Evolutionary conservation across 192 early-diverging fungal genomes (phyloP).

Genomic region (Podila verticillata): DNA sequence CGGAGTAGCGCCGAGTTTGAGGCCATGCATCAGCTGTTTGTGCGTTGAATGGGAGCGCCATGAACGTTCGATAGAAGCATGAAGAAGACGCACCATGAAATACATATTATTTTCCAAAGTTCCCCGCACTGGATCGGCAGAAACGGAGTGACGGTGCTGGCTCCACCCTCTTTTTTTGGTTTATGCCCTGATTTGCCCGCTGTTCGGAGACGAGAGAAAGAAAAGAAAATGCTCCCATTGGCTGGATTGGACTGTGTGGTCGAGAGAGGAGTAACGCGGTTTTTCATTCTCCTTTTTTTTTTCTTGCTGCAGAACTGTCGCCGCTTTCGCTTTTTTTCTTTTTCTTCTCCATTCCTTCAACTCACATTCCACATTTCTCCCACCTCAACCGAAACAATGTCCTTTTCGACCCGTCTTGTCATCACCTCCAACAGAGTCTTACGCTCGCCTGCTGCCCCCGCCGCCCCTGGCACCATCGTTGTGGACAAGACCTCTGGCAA

Average conservation of each 20-base stretch:
- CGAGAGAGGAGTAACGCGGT: neutral
- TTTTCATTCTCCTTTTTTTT: neutral
- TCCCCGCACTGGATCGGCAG: constrained; percentile 28
- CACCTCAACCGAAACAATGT: constrained; percentile 2
- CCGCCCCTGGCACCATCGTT: constrained; percentile 66
- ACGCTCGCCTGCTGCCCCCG: constrained; percentile 48
- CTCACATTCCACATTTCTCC: constrained; percentile 1
- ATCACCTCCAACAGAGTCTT: constrained; percentile 48
- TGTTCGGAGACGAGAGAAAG: neutral
- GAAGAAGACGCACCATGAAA: constrained; percentile 6
- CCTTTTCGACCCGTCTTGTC: constrained; percentile 29
- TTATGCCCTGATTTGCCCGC: constrained; percentile 15
- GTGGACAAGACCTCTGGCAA: constrained; percentile 63
- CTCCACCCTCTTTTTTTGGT: neutral
- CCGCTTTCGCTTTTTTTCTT: too few relatives aligned
- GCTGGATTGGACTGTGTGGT: neutral
- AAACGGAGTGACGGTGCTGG: too few relatives aligned
- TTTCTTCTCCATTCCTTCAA: neutral
- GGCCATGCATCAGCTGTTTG: constrained; percentile 50
- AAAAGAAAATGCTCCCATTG: neutral
- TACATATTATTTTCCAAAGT: constrained; percentile 13
- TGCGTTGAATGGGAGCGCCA: constrained; percentile 11
- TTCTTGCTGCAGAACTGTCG: neutral
- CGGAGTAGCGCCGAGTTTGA: constrained; percentile 42
- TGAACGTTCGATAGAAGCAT: neutral